Conservation (phyloP, 2,329 filamentous ascomycete genomes). For the Pyricularia sp. region DNA sequence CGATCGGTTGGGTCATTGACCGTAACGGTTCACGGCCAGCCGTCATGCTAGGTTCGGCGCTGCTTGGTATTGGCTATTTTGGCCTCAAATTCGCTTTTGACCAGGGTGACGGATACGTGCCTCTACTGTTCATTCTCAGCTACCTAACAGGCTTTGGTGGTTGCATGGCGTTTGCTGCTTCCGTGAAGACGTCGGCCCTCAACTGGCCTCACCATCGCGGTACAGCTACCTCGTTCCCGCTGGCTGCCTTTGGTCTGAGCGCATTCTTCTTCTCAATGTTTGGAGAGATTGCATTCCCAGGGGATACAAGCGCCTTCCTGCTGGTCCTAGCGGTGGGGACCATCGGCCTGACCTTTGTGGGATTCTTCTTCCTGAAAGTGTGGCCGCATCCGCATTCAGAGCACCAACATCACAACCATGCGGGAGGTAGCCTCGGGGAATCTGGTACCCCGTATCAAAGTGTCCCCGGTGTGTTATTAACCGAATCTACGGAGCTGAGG, state of each 20-base stretch:
- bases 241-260: constrained; percentile 88
- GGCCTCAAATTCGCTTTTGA: constrained; percentile 75
- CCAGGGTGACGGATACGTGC: constrained; percentile 48
- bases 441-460: constrained; percentile 36
- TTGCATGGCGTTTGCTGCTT: constrained; percentile 80
- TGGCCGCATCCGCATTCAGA: constrained; percentile 40
- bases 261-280: constrained; percentile 91
- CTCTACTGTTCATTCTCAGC: constrained; percentile 68
- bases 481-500: constrained; percentile 28
- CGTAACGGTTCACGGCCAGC: constrained; percentile 66
- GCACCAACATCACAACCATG: constrained; percentile 20
- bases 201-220: constrained; percentile 90
- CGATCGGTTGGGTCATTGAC: constrained; percentile 82
- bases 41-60: constrained; percentile 63
- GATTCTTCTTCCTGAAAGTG: constrained; percentile 79
- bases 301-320: constrained; percentile 73
- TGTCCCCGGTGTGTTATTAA: constrained; percentile 29
- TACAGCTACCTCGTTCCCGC: constrained; percentile 86
- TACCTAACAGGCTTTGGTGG: constrained; percentile 77
- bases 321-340: constrained; percentile 74
- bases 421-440: not conserved
- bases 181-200: constrained; percentile 77
- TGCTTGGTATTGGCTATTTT: constrained; percentile 74
- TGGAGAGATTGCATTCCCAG: constrained; percentile 69
- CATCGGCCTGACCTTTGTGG: constrained; percentile 61